phyloP scores from a whole-genome alignment of 306 rosid species.

The Canavalia gladiata region DNA sequence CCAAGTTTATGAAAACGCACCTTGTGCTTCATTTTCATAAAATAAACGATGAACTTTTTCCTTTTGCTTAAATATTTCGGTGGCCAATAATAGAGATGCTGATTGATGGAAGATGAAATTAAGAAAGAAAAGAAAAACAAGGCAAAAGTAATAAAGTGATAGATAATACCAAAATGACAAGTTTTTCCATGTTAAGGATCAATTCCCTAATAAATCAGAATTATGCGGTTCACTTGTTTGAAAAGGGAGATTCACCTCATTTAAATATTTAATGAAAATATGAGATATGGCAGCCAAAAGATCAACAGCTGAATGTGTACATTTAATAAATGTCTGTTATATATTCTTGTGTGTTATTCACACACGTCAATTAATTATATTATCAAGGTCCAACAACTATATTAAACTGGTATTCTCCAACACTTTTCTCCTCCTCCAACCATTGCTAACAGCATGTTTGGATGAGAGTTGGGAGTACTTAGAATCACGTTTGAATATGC shows the following conservation, averaged over 20 bases:
- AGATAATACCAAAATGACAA: neutral
- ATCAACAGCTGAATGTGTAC: neutral
- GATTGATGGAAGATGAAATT: neutral
- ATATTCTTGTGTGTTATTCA: too few species aligned
- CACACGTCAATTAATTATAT: neutral
- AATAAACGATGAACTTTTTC: neutral
- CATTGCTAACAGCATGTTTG: too few species aligned
- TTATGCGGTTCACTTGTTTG: conserved; percentile 14
- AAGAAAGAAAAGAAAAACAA: neutral
- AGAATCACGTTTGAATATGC: too few species aligned
- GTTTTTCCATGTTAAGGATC: conserved; percentile 23
- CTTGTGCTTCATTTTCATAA: neutral
- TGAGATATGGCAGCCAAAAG: neutral
- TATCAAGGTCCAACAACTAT: neutral
- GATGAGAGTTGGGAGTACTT: too few species aligned
- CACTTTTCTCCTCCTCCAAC: too few species aligned
- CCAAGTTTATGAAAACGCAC: neutral
- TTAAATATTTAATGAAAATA: neutral
- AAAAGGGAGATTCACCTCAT: conserved; percentile 6
- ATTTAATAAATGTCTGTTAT: too few species aligned
- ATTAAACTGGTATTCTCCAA: too few species aligned
- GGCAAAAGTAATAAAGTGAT: neutral
- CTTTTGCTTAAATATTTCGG: conserved; percentile 17
- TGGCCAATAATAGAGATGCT: conserved; percentile 25
- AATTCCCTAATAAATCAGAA: neutral